A percentile compares a stretch with the other conserved stretches of the same genome.
phyloP scores from a whole-genome alignment of 2,329 filamentous ascomycete genomes.

The Pyricularia grisea region DNA sequence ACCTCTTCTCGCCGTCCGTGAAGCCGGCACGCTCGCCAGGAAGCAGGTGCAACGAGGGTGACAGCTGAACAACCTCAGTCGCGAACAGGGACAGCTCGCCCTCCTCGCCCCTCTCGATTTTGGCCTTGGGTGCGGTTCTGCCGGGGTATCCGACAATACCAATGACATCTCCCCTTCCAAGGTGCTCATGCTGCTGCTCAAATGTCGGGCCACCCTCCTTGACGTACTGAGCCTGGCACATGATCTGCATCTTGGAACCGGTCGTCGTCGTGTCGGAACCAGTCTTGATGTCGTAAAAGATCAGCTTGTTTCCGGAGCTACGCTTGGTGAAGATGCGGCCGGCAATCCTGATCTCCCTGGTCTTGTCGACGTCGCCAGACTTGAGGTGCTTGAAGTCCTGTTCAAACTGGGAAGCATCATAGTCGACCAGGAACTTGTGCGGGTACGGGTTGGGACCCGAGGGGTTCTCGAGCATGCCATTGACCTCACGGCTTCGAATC shows the following conservation, averaged over 20 bases:
- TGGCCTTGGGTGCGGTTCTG: conserved; percentile 81
- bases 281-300: conserved; percentile 78
- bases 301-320: conserved; percentile 70
- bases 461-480: conserved; percentile 57
- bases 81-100: conserved; percentile 95
- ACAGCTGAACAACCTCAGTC: conserved; percentile 72
- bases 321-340: conserved; percentile 88
- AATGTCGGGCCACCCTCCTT: conserved; percentile 59
- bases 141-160: conserved; percentile 79
- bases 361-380: conserved; percentile 75
- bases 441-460: conserved; percentile 80
- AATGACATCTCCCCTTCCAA: conserved; percentile 88
- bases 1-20: conserved; percentile 89
- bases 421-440: conserved; percentile 84
- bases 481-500: conserved; percentile 75
- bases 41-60: conserved; percentile 84
- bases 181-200: conserved; percentile 77
- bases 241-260: conserved; percentile 75
- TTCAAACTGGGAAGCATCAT: conserved; percentile 70
- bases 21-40: conserved; percentile 89
- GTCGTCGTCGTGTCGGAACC: conserved; percentile 46
- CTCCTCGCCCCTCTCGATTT: conserved; percentile 65
- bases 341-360: conserved; percentile 67
- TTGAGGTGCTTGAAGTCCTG: conserved; percentile 71
- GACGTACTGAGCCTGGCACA: conserved; percentile 79